A percentile compares a stretch with the other conserved stretches of the same genome.
These are phyloP conservation scores for Infundibulicybe gibba DNA, from an alignment of 768 basidiomycete genomes.

Conservation along the genomic window DNA sequence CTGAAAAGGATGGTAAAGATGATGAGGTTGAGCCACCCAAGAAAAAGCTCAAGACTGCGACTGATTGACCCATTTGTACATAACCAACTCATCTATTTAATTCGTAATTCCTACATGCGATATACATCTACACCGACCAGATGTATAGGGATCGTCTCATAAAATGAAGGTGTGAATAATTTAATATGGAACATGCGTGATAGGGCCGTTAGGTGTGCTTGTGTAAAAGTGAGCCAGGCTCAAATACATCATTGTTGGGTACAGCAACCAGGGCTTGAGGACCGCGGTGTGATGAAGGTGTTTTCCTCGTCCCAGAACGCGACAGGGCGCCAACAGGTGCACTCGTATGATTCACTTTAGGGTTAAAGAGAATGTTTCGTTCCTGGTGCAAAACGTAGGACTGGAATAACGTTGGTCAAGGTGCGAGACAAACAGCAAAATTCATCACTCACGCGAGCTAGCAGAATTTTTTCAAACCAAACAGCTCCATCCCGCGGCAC, in stretches of 20 bases:
- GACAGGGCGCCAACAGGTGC: conserved; percentile 24
- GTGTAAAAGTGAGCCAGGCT: conserved; percentile 71
- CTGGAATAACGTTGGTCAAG: conserved; percentile 29
- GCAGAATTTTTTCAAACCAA: conserved; percentile 79
- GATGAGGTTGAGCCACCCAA: conserved; percentile 57
- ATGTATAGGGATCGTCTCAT: neutral
- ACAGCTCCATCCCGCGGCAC: conserved; percentile 65
- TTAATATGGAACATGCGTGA: no score
- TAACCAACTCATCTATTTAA: conserved; percentile 9
- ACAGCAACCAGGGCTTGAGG: conserved; percentile 28
- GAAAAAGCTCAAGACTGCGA: conserved; percentile 69
- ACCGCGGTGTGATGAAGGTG: conserved; percentile 20
- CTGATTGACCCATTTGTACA: conserved; percentile 18
- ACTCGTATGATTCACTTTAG: conserved; percentile 26
- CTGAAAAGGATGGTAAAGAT: conserved; percentile 31
- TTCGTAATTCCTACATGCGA: conserved; percentile 9
- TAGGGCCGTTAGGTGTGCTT: conserved; percentile 31
- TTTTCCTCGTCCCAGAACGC: conserved; percentile 36
- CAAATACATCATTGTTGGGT: conserved; percentile 50
- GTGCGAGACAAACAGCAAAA: conserved; percentile 2
- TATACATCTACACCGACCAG: conserved; percentile 8
- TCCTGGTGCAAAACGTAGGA: conserved; percentile 85
- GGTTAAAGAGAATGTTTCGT: conserved; percentile 60
- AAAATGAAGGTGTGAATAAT: neutral
- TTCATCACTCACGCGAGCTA: conserved; percentile 67